Base-by-base conservation (phyloP, 2,329 filamentous ascomycete genomes). In the Pseudogymnoascus sp. region DNA sequence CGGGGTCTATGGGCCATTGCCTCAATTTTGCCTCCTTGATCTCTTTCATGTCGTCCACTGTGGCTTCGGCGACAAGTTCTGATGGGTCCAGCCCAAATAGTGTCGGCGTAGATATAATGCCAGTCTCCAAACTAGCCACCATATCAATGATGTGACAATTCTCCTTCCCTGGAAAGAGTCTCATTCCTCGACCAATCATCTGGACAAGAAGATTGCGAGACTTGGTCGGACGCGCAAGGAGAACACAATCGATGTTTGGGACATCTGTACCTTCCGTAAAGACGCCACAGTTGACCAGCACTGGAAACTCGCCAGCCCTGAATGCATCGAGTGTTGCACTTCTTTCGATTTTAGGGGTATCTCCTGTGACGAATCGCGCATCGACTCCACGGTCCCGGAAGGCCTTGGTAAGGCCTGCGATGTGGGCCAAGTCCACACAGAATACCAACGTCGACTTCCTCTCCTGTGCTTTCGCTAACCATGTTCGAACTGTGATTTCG, bases 201-300 rank as follows among this genome's bases (percentile, higher is more conserved):
- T 99, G 94, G 0, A 97, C 86, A 1, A 99, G 83, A 2, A 99
- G 78, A 68, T 97, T 97, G n/a, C 89, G 86, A 14, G 94, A 97
- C 67, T 87, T 86, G 1, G 94, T 99, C 0, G 94, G 94, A 22
- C 94, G 81, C 3, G 89, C 92, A 7, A 99, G 81, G 7, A 99
- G 72, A 22, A 99, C 84, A 70, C 94, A 97, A 76, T 99, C 94
- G 66, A 99, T 90, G 71, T 96, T 97, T 5, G 95, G 94, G 33
- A 99, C 96, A 70, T 99, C 94, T 0, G 94, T 99, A 2, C 94
- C 94, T 76, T 99, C 94, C 0, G 93, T 97, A 70, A 96, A 97
- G 39, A 99, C 89, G 7, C 92, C 92, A 70, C 94, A 97, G 72
- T 99, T 99, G 59, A 99, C 77, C 12, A 99, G 80, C 1, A 99